Base-by-base conservation (phyloP, 768 basidiomycete genomes). In the Leucocoprinus sp. region DNA sequence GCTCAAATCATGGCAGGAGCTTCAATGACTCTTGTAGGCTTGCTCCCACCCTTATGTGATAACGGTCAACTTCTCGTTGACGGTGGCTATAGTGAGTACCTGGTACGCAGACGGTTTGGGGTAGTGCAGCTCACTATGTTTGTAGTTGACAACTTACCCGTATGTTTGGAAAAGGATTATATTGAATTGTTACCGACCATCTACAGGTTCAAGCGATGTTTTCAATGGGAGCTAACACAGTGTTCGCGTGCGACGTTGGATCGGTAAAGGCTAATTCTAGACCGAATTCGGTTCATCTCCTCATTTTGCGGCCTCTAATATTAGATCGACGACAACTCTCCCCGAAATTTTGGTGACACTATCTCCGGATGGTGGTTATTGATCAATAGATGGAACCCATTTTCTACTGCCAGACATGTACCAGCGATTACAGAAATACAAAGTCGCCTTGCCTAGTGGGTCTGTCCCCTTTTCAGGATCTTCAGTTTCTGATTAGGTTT, bases 311-410 rank as follows among this genome's bases (percentile, higher is more conserved):
- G 31, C n/a, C 6, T 31, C 31, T 31, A 8, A 8, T 42, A 35
- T 18, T 59, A 90, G 78, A 72, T 93, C 48, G 95, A 97, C 57
- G 96, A 99, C 59, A 97, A 95, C 48, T 89, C 89, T 1, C 93
- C 95, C 0, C 75, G 96, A 43, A 84, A 87, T 54, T 96, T 93
- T 62, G 93, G 96, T 4, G 96, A 99, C 56, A 83, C 88, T 1
- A 74, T 99, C 2, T 96, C 93, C 2, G 96, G 96, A 22, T 96
- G 89, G 83, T 97, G 91, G 88, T 74, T 98, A 14, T 67, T 98
- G 42, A 59, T 98, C 50, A 97, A 96, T 61, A 71, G 91, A 41
- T 97, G 81, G 83, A 93, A 93, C 57, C 92, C 92, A 0, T 93
- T 93, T 59, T 86, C 87, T 5, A 78, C 72, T 57, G 78, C 81